Conservation (phyloP, 1,139 yeast species). For the Kurtzmaniella quercitrusa region DNA sequence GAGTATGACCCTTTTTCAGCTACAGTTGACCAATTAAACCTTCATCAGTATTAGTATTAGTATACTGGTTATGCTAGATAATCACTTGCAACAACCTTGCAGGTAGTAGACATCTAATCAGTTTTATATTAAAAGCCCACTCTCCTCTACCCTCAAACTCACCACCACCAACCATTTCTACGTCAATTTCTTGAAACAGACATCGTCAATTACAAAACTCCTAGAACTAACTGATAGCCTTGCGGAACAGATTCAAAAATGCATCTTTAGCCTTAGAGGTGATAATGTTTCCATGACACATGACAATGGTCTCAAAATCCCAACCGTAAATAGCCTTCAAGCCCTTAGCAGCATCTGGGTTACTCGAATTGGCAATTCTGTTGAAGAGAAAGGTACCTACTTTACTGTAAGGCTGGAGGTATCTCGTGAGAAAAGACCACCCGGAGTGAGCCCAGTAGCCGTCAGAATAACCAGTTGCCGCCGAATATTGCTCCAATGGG, state of each 20-base stretch:
- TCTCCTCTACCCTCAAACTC: too few species aligned
- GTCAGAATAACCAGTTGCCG: slow-evolving; percentile 37
- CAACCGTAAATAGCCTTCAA: slow-evolving; percentile 33
- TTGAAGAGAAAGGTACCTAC: slow-evolving; percentile 31
- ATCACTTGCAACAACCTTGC: too few species aligned
- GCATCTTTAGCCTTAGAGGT: slow-evolving; percentile 38
- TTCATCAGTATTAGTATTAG: too few species aligned
- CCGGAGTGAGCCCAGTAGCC: slow-evolving; percentile 39
- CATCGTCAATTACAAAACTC: too few species aligned
- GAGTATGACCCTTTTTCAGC: too few species aligned
- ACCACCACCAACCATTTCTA: too few species aligned
- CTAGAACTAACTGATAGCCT: background rate
- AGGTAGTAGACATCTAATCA: too few species aligned
- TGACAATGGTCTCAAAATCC: slow-evolving; percentile 48
- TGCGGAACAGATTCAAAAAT: slow-evolving; percentile 15
- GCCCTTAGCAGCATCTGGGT: slow-evolving; percentile 16
- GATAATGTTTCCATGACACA: slow-evolving; percentile 57
- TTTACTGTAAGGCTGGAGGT: slow-evolving; percentile 33
- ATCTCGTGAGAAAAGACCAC: slow-evolving; percentile 30
- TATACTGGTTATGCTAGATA: too few species aligned
- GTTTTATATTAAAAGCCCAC: too few species aligned
- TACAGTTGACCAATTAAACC: too few species aligned
- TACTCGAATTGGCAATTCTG: slow-evolving; percentile 16
- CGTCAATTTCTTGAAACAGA: too few species aligned
- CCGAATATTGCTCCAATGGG: slow-evolving; percentile 30